These are phyloP conservation scores for Nannochloropsis granulata DNA, from an alignment of 108 stramenopile species.

Conservation along the genomic window DNA sequence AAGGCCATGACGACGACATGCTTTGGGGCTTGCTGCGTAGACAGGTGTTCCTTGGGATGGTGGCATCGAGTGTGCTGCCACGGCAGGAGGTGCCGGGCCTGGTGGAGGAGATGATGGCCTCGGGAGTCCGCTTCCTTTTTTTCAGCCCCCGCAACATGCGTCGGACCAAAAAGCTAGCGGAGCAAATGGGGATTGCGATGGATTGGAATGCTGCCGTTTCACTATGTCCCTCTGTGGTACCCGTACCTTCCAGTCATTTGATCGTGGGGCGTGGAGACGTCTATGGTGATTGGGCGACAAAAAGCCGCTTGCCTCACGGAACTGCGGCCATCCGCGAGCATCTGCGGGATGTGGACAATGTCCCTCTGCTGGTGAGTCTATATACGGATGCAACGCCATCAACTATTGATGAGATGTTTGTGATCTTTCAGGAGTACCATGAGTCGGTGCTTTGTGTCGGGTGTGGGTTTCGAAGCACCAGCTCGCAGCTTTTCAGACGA, in stretches of 20 bases:
- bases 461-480: constrained; percentile 1
- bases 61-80: constrained; percentile 70
- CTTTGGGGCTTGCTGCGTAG: not conserved
- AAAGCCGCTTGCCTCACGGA: constrained; percentile 75
- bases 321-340: constrained; percentile 53
- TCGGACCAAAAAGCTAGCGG: constrained; percentile 77
- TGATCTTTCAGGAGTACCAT: constrained; percentile 6
- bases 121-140: constrained; percentile 90
- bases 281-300: not conserved
- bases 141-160: constrained; percentile 94
- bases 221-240: constrained; percentile 56
- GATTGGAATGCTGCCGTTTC: constrained; percentile 93
- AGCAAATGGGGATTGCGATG: constrained; percentile 85
- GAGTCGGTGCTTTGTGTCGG: constrained; percentile 27
- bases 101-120: constrained; percentile 54
- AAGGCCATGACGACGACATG: not conserved
- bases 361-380: constrained; percentile 81
- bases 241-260: constrained; percentile 23
- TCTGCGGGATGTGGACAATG: constrained; percentile 79
- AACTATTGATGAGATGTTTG: constrained; percentile 70
- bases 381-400: constrained; percentile 83
- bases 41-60: constrained; percentile 86
- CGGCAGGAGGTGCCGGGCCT: constrained; percentile 69
- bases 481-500: constrained; percentile 17
- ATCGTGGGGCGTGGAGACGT: not conserved